A percentile compares a stretch with the other conserved stretches of the same genome.
These are phyloP conservation scores for Tylopilus sp. DNA, from an alignment of 768 basidiomycete species.

Conservation along the genomic window DNA sequence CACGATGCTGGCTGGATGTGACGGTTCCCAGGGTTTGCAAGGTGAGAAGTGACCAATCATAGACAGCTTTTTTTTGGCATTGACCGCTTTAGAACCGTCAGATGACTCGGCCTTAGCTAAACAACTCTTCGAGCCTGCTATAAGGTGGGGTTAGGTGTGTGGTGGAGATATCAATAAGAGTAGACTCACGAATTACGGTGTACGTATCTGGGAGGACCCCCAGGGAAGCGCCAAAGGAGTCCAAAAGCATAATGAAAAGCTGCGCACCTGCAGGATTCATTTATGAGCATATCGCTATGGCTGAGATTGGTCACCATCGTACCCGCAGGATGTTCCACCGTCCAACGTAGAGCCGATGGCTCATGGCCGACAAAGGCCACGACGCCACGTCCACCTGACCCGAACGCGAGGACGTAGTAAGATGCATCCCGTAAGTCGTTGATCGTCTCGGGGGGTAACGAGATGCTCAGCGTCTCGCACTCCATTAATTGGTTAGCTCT, in stretches of 20 bases:
- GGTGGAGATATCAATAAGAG: not conserved
- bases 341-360: slow-evolving; percentile 35
- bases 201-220: slow-evolving; percentile 37
- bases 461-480: slow-evolving; percentile 15
- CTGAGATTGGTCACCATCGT: slow-evolving; percentile 11
- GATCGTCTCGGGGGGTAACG: not conserved
- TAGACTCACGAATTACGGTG: slow-evolving; percentile 35
- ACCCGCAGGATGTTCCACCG: slow-evolving; percentile 40
- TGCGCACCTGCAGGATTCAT: slow-evolving; percentile 34
- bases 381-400: slow-evolving; percentile 34
- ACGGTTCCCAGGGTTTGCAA: slow-evolving; percentile 48
- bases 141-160: not conserved
- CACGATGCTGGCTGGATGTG: slow-evolving; percentile 42
- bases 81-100: slow-evolving; percentile 31
- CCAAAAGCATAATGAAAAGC: slow-evolving; percentile 43
- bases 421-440: slow-evolving; percentile 18
- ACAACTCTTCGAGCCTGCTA: slow-evolving; percentile 30
- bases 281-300: not conserved
- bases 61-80: slow-evolving; percentile 1
- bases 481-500: slow-evolving; percentile 3
- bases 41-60: not conserved
- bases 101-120: slow-evolving; percentile 14
- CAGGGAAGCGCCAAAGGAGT: slow-evolving; percentile 41
- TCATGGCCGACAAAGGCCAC: slow-evolving; percentile 35
- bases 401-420: slow-evolving; percentile 43